These are phyloP conservation scores for Letharia lupina DNA, from an alignment of 495 filamentous ascomycete genomes.

Conservation along the genomic window DNA sequence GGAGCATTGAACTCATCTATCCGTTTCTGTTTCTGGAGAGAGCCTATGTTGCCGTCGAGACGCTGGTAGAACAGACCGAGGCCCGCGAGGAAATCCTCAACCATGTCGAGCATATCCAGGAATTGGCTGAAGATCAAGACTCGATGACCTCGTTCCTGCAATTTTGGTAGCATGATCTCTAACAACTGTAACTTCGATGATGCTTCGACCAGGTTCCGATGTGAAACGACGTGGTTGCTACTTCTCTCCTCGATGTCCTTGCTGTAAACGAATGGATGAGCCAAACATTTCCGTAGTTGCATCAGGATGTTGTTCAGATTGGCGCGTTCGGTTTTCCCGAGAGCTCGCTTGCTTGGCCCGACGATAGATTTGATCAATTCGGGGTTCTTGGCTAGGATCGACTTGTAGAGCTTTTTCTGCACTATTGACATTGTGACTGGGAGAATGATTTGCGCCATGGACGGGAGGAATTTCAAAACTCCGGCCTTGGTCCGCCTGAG, in stretches of 20 bases:
- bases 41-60: slow-evolving; percentile 73
- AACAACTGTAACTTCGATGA: slow-evolving; percentile 83
- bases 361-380: slow-evolving; percentile 84
- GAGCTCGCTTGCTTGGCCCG: slow-evolving; percentile 36
- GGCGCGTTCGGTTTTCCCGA: slow-evolving; percentile 60
- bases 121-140: slow-evolving; percentile 97
- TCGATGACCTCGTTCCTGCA: slow-evolving; percentile 80
- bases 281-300: slow-evolving; percentile 89
- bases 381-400: slow-evolving; percentile 81
- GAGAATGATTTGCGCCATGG: slow-evolving; percentile 89
- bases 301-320: slow-evolving; percentile 89
- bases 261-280: slow-evolving; percentile 93
- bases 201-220: slow-evolving; percentile 80
- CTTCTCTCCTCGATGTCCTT: slow-evolving; percentile 74
- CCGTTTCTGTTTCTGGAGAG: slow-evolving; percentile 80
- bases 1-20: slow-evolving; percentile 92
- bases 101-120: slow-evolving; percentile 73
- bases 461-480: slow-evolving; percentile 81
- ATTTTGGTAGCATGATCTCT: slow-evolving; percentile 81
- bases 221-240: slow-evolving; percentile 42
- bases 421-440: slow-evolving; percentile 87
- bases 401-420: slow-evolving; percentile 91
- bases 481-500: slow-evolving; percentile 78
- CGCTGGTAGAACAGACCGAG: slow-evolving; percentile 64
- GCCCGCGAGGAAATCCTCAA: slow-evolving; percentile 81